Evolutionary conservation across 163 green algal species (phyloP), one percentile per base, ranked within the genome.

Genomic region (Scenedesmus sp.): DNA sequence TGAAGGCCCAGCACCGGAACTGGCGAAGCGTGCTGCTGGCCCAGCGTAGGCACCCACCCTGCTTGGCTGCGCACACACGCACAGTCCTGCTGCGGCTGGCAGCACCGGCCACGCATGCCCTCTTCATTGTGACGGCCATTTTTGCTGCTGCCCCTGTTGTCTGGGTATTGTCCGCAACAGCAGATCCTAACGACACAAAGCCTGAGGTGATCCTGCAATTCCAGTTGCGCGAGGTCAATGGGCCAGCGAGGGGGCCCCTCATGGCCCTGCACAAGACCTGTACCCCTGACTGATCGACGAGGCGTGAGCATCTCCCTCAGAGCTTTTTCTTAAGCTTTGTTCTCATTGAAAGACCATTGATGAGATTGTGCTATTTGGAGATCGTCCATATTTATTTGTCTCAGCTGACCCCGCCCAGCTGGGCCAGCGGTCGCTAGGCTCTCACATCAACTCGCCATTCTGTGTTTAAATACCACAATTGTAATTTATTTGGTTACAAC

Each of bases 101-200:
- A 59, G 87, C 73, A 76, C 87, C 59, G 77, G n/a, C 74, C 54
- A 62, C 34, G 77, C 77, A 91, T 62, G 77, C 88, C 34, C 88
- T 26, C 88, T 91, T 85, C 56, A 87, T 62, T 70, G 91, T 95
- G 74, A 79, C 84, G 60, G 84, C 84, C 84, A 89, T 89, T 79
- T 79, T 13, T 79, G 70, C 70, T 79, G 70, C 70, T 79, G 70
- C 23, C 23, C 70, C 70, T 23, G 46, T 79, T 23, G 13, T 52
- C 20, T 57, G 77, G 74, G 77, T 84, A 56, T 57, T 84, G 34
- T 13, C 46, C 77, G 77, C 34, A 84, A 84, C 77, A 84, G 46
- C 77, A 84, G 77, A 56, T 60, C 34, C 77, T 26, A 84, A n/a
- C 77, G 46, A 84, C 77, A 57, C 77, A 84, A 23, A n/a, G 10